phyloP scores from a whole-genome alignment of 2,329 filamentous ascomycete species.

The Chaetomiaceae sp. region DNA sequence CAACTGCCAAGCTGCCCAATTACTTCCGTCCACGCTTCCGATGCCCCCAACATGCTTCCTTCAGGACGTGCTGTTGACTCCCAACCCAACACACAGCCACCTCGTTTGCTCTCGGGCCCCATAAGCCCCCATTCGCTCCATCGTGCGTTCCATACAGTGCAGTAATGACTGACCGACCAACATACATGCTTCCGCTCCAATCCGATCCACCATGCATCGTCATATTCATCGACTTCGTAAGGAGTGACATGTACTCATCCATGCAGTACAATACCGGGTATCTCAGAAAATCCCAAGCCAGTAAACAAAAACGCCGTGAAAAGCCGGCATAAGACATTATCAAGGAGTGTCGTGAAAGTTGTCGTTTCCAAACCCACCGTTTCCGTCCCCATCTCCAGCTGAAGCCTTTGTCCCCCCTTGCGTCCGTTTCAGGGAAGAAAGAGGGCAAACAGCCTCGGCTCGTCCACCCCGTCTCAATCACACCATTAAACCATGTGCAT shows the following conservation, averaged over 20 bases:
- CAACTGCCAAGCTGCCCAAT: not conserved
- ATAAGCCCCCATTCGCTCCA: no score
- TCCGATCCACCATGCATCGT: not conserved
- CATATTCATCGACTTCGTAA: not conserved
- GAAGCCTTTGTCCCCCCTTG: no score
- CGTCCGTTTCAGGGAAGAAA: no score
- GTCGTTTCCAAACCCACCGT: no score
- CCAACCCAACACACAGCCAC: no score
- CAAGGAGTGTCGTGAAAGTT: no score
- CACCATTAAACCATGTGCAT: no score
- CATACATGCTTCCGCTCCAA: not conserved
- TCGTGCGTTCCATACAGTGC: not conserved
- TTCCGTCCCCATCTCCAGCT: no score
- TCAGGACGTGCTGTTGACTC: not conserved
- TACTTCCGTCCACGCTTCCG: not conserved
- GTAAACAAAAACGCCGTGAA: not conserved
- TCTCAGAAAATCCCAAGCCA: not conserved
- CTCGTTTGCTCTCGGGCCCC: no score
- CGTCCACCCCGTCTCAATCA: no score
- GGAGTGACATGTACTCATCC: not conserved
- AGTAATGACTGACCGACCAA: not conserved
- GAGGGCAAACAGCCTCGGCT: no score
- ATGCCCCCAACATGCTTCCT: not conserved
- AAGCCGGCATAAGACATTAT: not conserved
- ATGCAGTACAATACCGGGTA: not conserved